These are phyloP conservation scores for Atkinsonella texensis DNA, from an alignment of 2,329 filamentous ascomycete genomes.

Conservation along the genomic window DNA sequence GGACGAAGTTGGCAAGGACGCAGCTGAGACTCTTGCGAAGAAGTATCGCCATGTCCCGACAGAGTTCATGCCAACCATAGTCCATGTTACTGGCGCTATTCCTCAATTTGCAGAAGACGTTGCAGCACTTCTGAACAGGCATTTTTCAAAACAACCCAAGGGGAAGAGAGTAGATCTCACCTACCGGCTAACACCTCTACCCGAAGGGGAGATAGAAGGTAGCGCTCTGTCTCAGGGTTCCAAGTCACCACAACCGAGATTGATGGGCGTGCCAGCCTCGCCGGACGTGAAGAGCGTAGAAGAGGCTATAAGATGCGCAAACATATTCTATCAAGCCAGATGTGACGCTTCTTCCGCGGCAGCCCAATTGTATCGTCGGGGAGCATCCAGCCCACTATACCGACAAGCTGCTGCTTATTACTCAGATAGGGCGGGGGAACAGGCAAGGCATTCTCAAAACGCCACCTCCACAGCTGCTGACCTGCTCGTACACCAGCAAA, in stretches of 20 bases:
- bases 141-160: conserved; percentile 29
- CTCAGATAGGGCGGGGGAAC: conserved; percentile 54
- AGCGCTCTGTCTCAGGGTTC: background rate
- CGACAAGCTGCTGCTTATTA: conserved; percentile 68
- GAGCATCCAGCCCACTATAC: conserved; percentile 60
- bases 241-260: background rate
- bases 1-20: conserved; percentile 18
- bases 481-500: conserved; percentile 55
- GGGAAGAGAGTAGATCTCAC: conserved; percentile 24
- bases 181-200: conserved; percentile 27
- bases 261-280: background rate
- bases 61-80: conserved; percentile 29
- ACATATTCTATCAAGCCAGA: conserved; percentile 18
- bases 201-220: conserved; percentile 9
- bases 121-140: conserved; percentile 26
- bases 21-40: conserved; percentile 21
- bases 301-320: conserved; percentile 17
- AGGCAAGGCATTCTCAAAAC: conserved; percentile 42
- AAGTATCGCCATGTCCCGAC: conserved; percentile 31
- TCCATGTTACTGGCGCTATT: conserved; percentile 26
- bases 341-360: conserved; percentile 25
- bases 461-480: conserved; percentile 59
- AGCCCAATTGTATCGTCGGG: conserved; percentile 29
- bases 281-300: conserved; percentile 10
- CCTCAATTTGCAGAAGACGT: conserved; percentile 27